Percentiles rank a stretch among this genome's conserved stretches.
Conservation (phyloP, 2,329 filamentous ascomycete species). For the Lachnellula occidentalis region DNA sequence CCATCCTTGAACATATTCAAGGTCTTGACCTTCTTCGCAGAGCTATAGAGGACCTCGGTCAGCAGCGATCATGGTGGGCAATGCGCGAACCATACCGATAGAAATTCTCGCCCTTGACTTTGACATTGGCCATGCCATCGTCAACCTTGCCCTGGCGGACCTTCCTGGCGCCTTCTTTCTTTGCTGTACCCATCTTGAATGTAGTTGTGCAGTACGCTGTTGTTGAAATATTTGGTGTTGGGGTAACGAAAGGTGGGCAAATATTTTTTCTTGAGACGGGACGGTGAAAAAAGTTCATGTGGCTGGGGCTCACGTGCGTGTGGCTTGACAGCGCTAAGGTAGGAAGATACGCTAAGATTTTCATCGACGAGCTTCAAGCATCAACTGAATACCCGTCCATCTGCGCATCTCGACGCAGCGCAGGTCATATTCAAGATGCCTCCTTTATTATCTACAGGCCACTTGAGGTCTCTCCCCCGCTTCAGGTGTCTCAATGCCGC, state of each 20-base stretch:
- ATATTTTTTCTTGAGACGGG: conserved; percentile 13
- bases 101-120: conserved; percentile 96
- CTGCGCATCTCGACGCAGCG: not conserved
- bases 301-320: conserved; percentile 18
- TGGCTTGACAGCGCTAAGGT: conserved; percentile 11
- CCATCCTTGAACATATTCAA: conserved; percentile 90
- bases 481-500: conserved; percentile 29
- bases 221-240: conserved; percentile 2
- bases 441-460: conserved; percentile 24
- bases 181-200: conserved; percentile 72
- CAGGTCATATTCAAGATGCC: conserved; percentile 22
- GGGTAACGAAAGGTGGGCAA: conserved; percentile 10
- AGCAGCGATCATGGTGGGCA: not conserved
- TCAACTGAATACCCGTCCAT: not conserved
- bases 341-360: conserved; percentile 15
- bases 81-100: conserved; percentile 57
- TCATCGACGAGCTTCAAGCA: not conserved
- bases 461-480: conserved; percentile 27
- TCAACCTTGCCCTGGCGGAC: conserved; percentile 77
- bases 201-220: conserved; percentile 16
- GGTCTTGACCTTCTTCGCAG: conserved; percentile 81
- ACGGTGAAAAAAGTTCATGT: conserved; percentile 17
- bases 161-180: conserved; percentile 83
- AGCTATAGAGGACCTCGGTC: conserved; percentile 30
- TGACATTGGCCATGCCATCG: conserved; percentile 88